Evolutionary conservation across 1,284 basidiomycete species (phyloP), one percentile per base, ranked within the genome.

Genomic region (Ganoderma boninense): DNA sequence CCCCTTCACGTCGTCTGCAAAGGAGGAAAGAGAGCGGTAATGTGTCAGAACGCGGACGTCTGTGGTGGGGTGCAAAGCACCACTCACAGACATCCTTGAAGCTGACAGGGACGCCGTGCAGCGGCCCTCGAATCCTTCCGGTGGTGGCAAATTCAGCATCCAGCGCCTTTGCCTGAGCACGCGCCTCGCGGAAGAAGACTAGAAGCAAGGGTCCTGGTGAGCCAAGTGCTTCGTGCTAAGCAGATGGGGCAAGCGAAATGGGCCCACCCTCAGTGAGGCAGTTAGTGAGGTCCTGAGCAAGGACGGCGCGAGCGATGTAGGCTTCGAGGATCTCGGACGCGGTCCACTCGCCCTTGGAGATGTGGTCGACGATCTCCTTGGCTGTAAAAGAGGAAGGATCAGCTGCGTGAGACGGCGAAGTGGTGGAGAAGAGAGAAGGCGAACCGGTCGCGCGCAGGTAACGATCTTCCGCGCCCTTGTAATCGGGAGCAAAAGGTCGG

Each of bases 91-190:
- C 85, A 78, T 96, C 89, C 79, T 97, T 93, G 77, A 92, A 81
- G 79, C 90, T 89, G 66, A 95, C 87, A 5, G 96, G 96, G 20
- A 97, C 89, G 38, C 95, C 95, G 78, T 95, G 94, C 46, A 96
- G 84, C 13, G 89, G 89, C 0, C 96, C 96, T 23, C 86, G 85
- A 35, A 94, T 76, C 70, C 82, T 82, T 60, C 87, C 87, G 0
- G 91, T 93, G 18, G 77, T 73, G 2, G 85, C 84, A 75, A 92
- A 94, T 73, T 93, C 89, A 4, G 82, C 81, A 76, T 96, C 94
- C 2, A 95, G 85, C 49, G 85, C 84, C 59, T 82, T 82, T 0
- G 93, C 94, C 69, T 87, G 85, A 69, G 85, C 78, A n/a, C 89
- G 84, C 4, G 93, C 95, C 66, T 87, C 84, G 29, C 86, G 85